Evolutionary conservation across 179 eudicot species (phyloP), one percentile per base, ranked within the genome.

Genomic region (Corrigiola litoralis): DNA sequence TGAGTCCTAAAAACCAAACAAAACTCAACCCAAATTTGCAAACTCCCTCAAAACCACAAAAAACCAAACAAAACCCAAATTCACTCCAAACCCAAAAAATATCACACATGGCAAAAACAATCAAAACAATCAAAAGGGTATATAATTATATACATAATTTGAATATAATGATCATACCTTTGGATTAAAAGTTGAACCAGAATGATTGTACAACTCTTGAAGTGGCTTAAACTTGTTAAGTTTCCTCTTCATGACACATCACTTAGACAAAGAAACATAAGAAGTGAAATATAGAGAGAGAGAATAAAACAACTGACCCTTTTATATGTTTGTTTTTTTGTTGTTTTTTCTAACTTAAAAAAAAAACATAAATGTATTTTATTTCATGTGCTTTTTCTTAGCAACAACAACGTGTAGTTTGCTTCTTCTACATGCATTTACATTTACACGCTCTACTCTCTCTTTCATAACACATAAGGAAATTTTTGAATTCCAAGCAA

Each of bases 341-440:
- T 14, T 27, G 10, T 21, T 36, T 1, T 9, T 29, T 51, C 12
- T 51, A 10, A 40, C 23, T 36, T 58, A 38, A 4, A 20, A 45
- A 13, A 18, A 4, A 28, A 28, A 25, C 14, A 6, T 51, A 33
- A 12, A 38, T 51, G 52, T 2, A 2, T 25, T 21, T 28, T 29
- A 7, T 54, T 5, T 44, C 9, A n/a, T 17, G 20, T 42, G 31
- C 42, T 58, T 32, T 25, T 23, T n/a, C 51, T 20, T 36, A 32
- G 16, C 55, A 32, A 45, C 55, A 42, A 14, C 68, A 70, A 53
- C 74, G 77, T 62, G 72, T 63, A 23, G 61, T 64, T 74, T 74
- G 70, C 70, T 68, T 68, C 73, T 48, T 34, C 66, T 63, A 63
- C 78, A 63, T 74, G 74, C 74, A 63, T 74, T 55, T 57, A 24